These are phyloP conservation scores for Tylopilus rubrobrunneus DNA, from an alignment of 768 basidiomycete species.

Conservation along the genomic window DNA sequence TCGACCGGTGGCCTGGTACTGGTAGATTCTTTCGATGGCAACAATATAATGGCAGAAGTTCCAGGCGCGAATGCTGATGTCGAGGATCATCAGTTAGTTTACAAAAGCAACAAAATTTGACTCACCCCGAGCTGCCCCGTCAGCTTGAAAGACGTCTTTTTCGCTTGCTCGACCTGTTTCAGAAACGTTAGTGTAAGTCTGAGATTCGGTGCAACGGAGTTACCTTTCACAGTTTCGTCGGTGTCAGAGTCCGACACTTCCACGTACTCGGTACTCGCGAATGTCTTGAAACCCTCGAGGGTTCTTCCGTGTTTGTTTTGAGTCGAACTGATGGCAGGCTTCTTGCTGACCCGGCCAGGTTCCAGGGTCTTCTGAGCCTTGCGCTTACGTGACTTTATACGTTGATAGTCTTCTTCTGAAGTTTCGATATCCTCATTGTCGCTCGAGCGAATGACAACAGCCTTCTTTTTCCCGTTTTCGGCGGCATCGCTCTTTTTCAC, in stretches of 20 bases:
- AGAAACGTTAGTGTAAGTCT: background rate
- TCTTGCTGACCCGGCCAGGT: background rate
- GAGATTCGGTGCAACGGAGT: background rate
- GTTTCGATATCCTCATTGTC: background rate
- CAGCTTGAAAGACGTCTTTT: background rate
- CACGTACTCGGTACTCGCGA: background rate
- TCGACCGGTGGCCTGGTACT: background rate
- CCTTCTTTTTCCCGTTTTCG: background rate
- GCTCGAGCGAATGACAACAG: background rate
- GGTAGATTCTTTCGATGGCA: background rate
- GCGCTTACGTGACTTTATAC: background rate
- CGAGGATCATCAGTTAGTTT: too few species aligned
- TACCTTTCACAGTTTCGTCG: background rate
- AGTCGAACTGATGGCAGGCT: background rate
- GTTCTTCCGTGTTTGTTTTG: background rate
- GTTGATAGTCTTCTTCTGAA: background rate
- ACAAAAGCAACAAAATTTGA: background rate
- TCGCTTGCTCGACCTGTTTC: background rate
- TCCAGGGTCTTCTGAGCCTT: background rate
- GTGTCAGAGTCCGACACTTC: background rate
- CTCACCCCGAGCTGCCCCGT: background rate
- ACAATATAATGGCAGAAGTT: too few species aligned
- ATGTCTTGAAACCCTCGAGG: background rate
- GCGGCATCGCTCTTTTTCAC: background rate
- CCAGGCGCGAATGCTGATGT: too few species aligned